Conservation (phyloP, 768 basidiomycete genomes). For the Trametopsis cervina region DNA sequence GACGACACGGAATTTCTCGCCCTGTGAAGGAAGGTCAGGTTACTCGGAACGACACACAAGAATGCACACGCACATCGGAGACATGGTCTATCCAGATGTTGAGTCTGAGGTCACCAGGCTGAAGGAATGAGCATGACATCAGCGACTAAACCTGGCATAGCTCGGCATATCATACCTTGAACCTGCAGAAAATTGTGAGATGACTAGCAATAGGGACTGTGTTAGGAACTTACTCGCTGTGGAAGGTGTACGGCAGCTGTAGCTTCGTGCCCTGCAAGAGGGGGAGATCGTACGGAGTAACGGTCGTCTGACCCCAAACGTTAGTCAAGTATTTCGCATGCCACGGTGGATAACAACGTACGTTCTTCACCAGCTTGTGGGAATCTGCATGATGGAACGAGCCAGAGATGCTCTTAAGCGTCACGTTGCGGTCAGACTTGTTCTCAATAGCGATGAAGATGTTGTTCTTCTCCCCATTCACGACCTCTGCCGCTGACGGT, state of each 20-base stretch:
- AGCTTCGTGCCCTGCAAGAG: slow-evolving; percentile 52
- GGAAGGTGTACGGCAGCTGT: slow-evolving; percentile 64
- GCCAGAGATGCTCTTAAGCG: slow-evolving; percentile 56
- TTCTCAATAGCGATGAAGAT: slow-evolving; percentile 66
- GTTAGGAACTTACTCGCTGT: slow-evolving; percentile 64
- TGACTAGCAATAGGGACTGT: background rate
- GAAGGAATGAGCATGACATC: background rate
- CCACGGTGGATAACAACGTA: no score
- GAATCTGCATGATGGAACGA: slow-evolving; percentile 63
- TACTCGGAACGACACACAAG: background rate
- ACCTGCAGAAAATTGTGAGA: slow-evolving; percentile 30
- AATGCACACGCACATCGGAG: slow-evolving; percentile 46
- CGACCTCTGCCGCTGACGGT: slow-evolving; percentile 50
- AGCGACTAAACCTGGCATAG: background rate
- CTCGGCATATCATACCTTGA: slow-evolving; percentile 41
- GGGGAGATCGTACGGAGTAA: slow-evolving; percentile 42
- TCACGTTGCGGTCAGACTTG: slow-evolving; percentile 66
- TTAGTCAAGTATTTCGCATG: background rate
- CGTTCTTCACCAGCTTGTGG: slow-evolving; percentile 65
- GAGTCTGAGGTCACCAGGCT: slow-evolving; percentile 74
- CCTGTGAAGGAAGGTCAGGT: no score
- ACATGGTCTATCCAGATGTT: slow-evolving; percentile 72
- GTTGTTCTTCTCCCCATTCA: slow-evolving; percentile 77
- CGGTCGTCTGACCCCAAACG: slow-evolving; percentile 42
- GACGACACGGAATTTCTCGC: slow-evolving; percentile 48